Evolutionary conservation across 495 filamentous ascomycete genomes (phyloP).

Genomic region (Xylaria grammica): DNA sequence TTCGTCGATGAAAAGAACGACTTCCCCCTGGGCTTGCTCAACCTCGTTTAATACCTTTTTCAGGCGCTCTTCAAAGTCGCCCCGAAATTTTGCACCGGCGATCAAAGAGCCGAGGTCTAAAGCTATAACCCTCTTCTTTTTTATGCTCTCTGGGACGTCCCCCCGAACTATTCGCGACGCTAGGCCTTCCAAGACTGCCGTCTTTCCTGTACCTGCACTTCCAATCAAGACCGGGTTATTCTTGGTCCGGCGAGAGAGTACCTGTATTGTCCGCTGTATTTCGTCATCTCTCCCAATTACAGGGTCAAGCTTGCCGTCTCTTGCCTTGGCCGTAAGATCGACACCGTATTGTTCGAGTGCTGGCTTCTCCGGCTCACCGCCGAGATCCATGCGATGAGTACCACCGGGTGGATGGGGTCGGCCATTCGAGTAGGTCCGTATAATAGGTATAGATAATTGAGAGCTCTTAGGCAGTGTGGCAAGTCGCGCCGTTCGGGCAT

Average conservation of each 20-base stretch:
- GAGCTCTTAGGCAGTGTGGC: constrained; percentile 23
- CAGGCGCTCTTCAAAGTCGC: constrained; percentile 93
- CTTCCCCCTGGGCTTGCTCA: constrained; percentile 81
- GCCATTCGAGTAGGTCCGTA: constrained; percentile 74
- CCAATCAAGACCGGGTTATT: constrained; percentile 97
- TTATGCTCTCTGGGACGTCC: constrained; percentile 95
- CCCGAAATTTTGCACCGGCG: constrained; percentile 92
- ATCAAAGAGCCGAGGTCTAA: constrained; percentile 91
- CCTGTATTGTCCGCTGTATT: constrained; percentile 92
- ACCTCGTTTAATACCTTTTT: constrained; percentile 93
- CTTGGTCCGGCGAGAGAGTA: constrained; percentile 90
- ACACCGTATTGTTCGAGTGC: constrained; percentile 90
- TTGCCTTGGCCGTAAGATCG: constrained; percentile 86
- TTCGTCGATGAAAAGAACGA: constrained; percentile 96
- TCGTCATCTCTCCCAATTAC: constrained; percentile 92
- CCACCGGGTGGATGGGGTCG: constrained; percentile 86
- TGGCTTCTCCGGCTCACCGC: constrained; percentile 78
- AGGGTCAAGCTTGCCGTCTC: constrained; percentile 89
- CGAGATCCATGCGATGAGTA: constrained; percentile 89
- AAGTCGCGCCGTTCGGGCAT: constrained; percentile 29
- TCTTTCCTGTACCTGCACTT: constrained; percentile 92
- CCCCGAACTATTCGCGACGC: constrained; percentile 89
- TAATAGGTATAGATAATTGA: constrained; percentile 30
- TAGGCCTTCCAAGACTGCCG: constrained; percentile 90
- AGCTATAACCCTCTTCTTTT: constrained; percentile 86